These are phyloP conservation scores for Cystobasidium sp. DNA, from an alignment of 1,284 basidiomycete genomes.

Conservation along the genomic window DNA sequence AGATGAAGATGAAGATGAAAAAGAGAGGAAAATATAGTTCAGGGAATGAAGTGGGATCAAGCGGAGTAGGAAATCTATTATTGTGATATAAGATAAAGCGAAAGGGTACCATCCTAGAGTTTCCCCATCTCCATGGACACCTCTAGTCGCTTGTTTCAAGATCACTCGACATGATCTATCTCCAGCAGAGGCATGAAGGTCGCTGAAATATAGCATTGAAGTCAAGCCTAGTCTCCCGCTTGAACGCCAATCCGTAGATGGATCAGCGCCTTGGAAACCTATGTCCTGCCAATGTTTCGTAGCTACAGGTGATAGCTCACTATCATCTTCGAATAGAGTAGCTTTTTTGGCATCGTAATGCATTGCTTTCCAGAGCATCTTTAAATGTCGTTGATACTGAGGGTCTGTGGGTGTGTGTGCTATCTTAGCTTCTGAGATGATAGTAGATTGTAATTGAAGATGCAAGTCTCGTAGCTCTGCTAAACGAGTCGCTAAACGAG, in stretches of 20 bases:
- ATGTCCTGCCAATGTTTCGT: conserved; percentile 42
- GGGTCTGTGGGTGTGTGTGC: not conserved
- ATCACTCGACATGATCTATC: conserved; percentile 10
- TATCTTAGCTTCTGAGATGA: conserved; percentile 11
- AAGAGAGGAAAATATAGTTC: conserved; percentile 27
- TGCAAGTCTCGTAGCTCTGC: conserved; percentile 16
- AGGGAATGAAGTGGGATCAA: conserved; percentile 24
- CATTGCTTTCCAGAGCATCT: conserved; percentile 13
- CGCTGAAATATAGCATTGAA: conserved; percentile 21
- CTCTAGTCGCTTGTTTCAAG: conserved; percentile 30
- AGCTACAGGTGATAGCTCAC: conserved; percentile 13
- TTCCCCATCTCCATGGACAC: conserved; percentile 13
- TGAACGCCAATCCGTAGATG: conserved; percentile 36
- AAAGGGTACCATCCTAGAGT: conserved; percentile 29
- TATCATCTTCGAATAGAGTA: conserved; percentile 20
- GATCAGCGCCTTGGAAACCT: conserved; percentile 42
- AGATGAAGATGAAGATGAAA: not conserved
- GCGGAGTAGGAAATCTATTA: conserved; percentile 26
- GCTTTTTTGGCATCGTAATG: conserved; percentile 30
- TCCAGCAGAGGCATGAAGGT: not conserved
- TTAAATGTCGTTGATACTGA: conserved; percentile 18
- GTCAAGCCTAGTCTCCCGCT: conserved; percentile 30
- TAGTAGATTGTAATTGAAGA: not conserved
- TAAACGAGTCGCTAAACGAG: conserved; percentile 2
- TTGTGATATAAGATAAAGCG: conserved; percentile 29